Conservation (phyloP, 179 eudicot genomes). For the Actinidia polygama region DNA sequence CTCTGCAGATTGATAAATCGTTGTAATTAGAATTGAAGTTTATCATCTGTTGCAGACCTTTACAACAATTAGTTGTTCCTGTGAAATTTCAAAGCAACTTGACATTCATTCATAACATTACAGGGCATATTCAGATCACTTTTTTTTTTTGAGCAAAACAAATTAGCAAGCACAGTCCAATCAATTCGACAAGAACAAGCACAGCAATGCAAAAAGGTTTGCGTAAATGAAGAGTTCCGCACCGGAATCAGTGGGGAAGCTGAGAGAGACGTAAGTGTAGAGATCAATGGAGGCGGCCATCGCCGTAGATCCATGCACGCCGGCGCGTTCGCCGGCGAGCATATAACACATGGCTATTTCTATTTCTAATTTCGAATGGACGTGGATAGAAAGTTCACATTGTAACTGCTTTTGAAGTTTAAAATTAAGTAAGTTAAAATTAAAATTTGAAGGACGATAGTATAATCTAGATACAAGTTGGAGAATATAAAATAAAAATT, state of each 20-base stretch:
- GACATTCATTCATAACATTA: neutral
- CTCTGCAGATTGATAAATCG: neutral
- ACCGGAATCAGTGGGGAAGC: constrained; percentile 53
- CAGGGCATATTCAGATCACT: neutral
- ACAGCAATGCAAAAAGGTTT: neutral
- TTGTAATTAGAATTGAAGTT: no score
- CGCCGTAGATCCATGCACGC: constrained; percentile 90
- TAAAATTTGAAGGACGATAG: no score
- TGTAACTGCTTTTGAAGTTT: no score
- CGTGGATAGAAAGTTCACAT: no score
- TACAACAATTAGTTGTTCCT: neutral
- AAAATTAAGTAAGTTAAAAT: no score
- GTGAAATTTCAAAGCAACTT: neutral
- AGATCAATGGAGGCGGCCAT: constrained; percentile 89
- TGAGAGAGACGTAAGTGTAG: constrained; percentile 66
- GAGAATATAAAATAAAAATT: no score
- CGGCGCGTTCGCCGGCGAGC: constrained; percentile 96
- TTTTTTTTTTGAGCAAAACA: neutral
- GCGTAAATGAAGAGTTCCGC: neutral
- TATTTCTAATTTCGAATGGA: no score
- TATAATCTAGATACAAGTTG: no score
- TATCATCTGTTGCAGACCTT: neutral
- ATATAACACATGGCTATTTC: no score
- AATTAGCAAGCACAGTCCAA: neutral
- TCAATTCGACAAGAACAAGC: neutral